A percentile compares a stretch with the other conserved stretches of the same genome.
Conservation (phyloP, 2,329 filamentous ascomycete species). For the Leptodontidium sp. region DNA sequence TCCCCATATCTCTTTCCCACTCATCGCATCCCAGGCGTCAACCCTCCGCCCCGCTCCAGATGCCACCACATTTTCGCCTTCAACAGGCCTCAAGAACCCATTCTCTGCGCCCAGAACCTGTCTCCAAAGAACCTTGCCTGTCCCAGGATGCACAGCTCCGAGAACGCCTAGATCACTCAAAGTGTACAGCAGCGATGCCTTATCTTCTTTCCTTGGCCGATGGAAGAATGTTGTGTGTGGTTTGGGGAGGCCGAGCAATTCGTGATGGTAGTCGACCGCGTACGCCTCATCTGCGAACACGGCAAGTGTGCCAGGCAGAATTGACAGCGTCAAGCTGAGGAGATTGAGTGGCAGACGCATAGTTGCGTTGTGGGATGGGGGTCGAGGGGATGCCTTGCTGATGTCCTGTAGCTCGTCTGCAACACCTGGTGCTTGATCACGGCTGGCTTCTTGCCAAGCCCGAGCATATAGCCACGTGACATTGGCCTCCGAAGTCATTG, state of each 20-base stretch:
- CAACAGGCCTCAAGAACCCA: conserved; percentile 71
- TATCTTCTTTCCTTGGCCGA: conserved; percentile 80
- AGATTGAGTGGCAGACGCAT: conserved; percentile 45
- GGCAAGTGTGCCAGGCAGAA: conserved; percentile 54
- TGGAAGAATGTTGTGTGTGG: conserved; percentile 93
- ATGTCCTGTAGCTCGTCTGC: conserved; percentile 10
- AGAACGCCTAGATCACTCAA: conserved; percentile 84
- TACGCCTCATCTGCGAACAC: conserved; percentile 92
- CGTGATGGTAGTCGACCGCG: conserved; percentile 91
- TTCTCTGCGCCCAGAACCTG: conserved; percentile 67
- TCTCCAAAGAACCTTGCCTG: conserved; percentile 85
- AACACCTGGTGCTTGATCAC: conserved; percentile 20
- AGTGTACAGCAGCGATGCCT: conserved; percentile 90
- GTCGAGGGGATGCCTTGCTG: conserved; percentile 21
- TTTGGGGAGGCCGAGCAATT: conserved; percentile 84
- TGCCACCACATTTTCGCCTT: conserved; percentile 79
- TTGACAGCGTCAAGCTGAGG: conserved; percentile 42
- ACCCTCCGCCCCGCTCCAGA: conserved; percentile 76
- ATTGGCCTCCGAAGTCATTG: background rate
- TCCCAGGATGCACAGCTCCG: conserved; percentile 88
- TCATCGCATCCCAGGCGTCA: conserved; percentile 83
- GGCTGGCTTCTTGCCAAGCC: conserved; percentile 8
- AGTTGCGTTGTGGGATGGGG: conserved; percentile 17
- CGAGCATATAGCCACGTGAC: background rate
- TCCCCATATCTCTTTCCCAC: conserved; percentile 82